These are phyloP conservation scores for Russula ochroleuca DNA, from an alignment of 768 basidiomycete species.

Conservation along the genomic window DNA sequence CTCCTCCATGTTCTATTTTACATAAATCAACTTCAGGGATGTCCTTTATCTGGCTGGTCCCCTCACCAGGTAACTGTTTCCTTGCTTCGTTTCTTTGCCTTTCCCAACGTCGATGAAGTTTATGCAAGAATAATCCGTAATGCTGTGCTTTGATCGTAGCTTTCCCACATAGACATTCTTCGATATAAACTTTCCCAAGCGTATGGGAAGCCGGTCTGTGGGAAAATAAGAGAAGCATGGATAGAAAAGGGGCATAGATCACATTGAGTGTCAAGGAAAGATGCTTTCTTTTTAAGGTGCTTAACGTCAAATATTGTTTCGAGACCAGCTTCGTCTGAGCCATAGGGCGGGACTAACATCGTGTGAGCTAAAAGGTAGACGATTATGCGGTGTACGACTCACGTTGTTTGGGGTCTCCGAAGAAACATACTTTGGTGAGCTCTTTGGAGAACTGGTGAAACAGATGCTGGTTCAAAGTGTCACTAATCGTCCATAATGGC, in stretches of 20 bases:
- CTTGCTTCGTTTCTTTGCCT: constrained; percentile 38
- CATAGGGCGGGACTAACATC: constrained; percentile 48
- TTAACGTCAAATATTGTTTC: constrained; percentile 48
- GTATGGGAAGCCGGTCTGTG: constrained; percentile 50
- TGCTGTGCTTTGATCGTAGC: constrained; percentile 39
- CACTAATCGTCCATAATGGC: neutral
- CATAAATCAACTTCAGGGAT: neutral
- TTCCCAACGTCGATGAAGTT: constrained; percentile 43
- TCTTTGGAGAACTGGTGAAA: constrained; percentile 40
- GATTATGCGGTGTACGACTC: constrained; percentile 24
- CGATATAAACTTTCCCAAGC: constrained; percentile 50
- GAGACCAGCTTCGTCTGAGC: constrained; percentile 40
- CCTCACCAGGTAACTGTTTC: constrained; percentile 26
- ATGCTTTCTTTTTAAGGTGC: constrained; percentile 36
- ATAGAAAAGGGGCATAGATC: neutral
- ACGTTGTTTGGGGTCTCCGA: constrained; percentile 55
- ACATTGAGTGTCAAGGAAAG: constrained; percentile 51
- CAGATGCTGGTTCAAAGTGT: constrained; percentile 36
- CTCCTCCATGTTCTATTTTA: constrained; percentile 13
- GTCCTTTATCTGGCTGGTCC: too few relatives aligned
- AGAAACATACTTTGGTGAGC: constrained; percentile 48
- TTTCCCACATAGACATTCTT: constrained; percentile 39
- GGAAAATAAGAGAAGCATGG: neutral
- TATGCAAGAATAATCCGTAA: constrained; percentile 37
- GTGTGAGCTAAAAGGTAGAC: neutral